Conservation (phyloP, 1,284 basidiomycete genomes). For the Cutaneotrichosporon dermatis region DNA sequence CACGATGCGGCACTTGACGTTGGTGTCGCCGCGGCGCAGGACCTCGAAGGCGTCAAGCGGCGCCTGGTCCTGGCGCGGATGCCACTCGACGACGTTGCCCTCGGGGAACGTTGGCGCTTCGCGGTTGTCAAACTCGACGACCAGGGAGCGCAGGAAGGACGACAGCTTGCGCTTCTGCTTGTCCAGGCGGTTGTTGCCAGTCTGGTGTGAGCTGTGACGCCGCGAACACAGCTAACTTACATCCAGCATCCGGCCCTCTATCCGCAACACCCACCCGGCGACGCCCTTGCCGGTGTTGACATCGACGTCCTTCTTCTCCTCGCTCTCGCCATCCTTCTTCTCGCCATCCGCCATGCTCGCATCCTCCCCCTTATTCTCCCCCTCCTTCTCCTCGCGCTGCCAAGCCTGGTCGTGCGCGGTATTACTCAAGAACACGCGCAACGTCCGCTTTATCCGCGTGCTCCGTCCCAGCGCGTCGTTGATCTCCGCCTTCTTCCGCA, state of each 20-base stretch:
- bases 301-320: slow-evolving; percentile 39
- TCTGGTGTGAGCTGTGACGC: slow-evolving; percentile 9
- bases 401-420: slow-evolving; percentile 79
- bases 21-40: slow-evolving; percentile 71
- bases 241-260: slow-evolving; percentile 79
- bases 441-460: slow-evolving; percentile 60
- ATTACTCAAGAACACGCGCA: slow-evolving; percentile 85
- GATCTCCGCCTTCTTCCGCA: slow-evolving; percentile 82
- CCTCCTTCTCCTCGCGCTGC: slow-evolving; percentile 55
- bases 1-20: slow-evolving; percentile 71
- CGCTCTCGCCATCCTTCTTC: slow-evolving; percentile 8
- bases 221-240: slow-evolving; percentile 28
- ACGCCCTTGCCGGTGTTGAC: slow-evolving; percentile 67
- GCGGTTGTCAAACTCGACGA: slow-evolving; percentile 75
- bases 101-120: slow-evolving; percentile 79
- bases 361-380: slow-evolving; percentile 18
- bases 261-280: slow-evolving; percentile 81
- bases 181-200: slow-evolving; percentile 63
- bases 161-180: slow-evolving; percentile 75
- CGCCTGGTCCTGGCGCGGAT: slow-evolving; percentile 59
- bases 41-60: slow-evolving; percentile 84
- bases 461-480: slow-evolving; percentile 66
- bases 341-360: slow-evolving; percentile 8
- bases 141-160: slow-evolving; percentile 74
- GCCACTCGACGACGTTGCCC: slow-evolving; percentile 50